Base-by-base conservation (phyloP, 345 rosid species). In the Mallotus nudiflorus region DNA sequence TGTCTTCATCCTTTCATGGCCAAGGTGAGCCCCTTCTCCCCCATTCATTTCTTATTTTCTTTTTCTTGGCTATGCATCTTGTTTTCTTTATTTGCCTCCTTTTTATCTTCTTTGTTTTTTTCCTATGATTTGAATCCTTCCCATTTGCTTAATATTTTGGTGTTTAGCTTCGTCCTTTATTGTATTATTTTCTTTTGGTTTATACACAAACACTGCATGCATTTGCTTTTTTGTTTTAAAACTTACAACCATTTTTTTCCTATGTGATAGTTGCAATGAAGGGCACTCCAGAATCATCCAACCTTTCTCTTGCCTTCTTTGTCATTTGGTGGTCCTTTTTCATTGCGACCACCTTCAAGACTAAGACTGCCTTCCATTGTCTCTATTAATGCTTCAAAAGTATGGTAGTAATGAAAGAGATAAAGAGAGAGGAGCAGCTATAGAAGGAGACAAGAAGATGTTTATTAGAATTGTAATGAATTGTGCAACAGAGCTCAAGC, bases 401-500 rank as follows among this genome's bases (percentile, higher is more conserved):
- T n/a, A n/a, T n/a, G n/a, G n/a, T n/a, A n/a, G 75, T 2, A 84
- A 84, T 62, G 86, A 85, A 62, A 86, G 53, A 72, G 87, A 80
- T 65, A 74, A 72, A 62, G 78, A 62, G 15, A 76, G 67, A 63
- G 68, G 62, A 27, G 78, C 68, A 33, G 37, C 4, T 45, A 57
- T 59, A 53, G 72, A 75, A 8, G 81, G 82, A 14, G 86, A 83
- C 33, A 83, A 85, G 75, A 84, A 79, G 82, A 69, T 85, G 73
- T 69, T 86, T 0, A 56, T 83, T 16, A 86, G 88, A 10, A 76
- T 89, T 20, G 73, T 84, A 11, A 82, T 91, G 78, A 87, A 85
- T 81, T 93, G 90, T 76, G 88, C 91, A 12, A 85, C 92, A 1
- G 96, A 93, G 81, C 89, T 93, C n/a, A 91, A 91, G 69, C 78